Conservation (phyloP, 768 basidiomycete genomes). For the Crassisporium funariophilum region DNA sequence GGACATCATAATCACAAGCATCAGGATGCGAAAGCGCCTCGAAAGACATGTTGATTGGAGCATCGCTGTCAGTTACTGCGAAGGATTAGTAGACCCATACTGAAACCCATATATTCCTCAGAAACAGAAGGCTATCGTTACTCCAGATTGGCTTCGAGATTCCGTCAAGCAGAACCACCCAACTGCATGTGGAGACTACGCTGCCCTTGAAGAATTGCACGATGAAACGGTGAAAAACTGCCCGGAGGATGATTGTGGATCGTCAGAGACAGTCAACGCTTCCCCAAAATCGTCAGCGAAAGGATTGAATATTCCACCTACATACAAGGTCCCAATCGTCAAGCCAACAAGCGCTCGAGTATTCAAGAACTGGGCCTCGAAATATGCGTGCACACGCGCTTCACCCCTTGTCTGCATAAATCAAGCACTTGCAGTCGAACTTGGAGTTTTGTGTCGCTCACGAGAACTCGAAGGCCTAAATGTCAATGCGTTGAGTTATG, state of each 20-base stretch:
- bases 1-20: constrained; percentile 66
- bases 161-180: constrained; percentile 47
- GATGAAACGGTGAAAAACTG: constrained; percentile 48
- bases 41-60: constrained; percentile 71
- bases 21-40: constrained; percentile 66
- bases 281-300: constrained; percentile 1
- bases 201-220: constrained; percentile 54
- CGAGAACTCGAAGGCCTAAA: constrained; percentile 69
- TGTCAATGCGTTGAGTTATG: constrained; percentile 70
- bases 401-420: constrained; percentile 73
- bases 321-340: constrained; percentile 6
- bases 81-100: constrained; percentile 1
- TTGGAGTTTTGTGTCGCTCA: constrained; percentile 57
- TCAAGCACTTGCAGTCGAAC: constrained; percentile 58
- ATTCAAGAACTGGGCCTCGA: constrained; percentile 37
- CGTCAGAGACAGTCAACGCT: neutral
- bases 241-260: constrained; percentile 31
- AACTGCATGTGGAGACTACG: constrained; percentile 57
- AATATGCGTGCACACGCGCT: constrained; percentile 62
- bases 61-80: constrained; percentile 54
- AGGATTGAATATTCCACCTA: constrained; percentile 3
- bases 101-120: constrained; percentile 25
- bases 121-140: constrained; percentile 69
- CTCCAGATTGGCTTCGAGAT: constrained; percentile 69
- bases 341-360: constrained; percentile 25